These are phyloP conservation scores for Colletotrichum incanum DNA, from an alignment of 2,329 filamentous ascomycete species.

Conservation along the genomic window DNA sequence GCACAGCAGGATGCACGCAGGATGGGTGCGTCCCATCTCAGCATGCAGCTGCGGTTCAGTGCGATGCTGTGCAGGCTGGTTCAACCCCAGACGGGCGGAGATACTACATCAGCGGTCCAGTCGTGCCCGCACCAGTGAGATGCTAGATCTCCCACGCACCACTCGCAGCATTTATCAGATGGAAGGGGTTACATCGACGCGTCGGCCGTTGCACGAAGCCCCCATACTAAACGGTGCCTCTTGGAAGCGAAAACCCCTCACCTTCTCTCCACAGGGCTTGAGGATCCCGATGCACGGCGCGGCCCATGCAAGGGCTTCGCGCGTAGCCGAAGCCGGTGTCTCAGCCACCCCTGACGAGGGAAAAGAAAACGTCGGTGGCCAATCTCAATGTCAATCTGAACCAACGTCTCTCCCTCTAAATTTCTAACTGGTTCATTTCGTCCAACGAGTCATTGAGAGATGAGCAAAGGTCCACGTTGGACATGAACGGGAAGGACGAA, in stretches of 20 bases:
- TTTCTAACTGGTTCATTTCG: background rate
- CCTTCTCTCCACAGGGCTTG: background rate
- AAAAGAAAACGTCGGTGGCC: background rate
- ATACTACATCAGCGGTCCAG: background rate
- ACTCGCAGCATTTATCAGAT: background rate
- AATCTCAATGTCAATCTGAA: conserved; percentile 9
- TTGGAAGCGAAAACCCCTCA: conserved; percentile 11
- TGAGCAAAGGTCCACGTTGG: background rate
- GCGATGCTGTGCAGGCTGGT: conserved; percentile 15
- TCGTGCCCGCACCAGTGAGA: conserved; percentile 21
- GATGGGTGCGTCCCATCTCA: conserved; percentile 31
- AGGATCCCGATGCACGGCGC: background rate
- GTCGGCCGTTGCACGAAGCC: conserved; percentile 23
- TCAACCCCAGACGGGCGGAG: conserved; percentile 24
- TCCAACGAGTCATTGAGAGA: background rate
- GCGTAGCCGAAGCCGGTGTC: conserved; percentile 12
- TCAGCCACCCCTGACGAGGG: background rate
- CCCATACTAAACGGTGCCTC: conserved; percentile 10
- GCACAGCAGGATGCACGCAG: conserved; percentile 21
- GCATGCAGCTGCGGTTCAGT: conserved; percentile 28
- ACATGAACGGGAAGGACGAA: conserved; percentile 18
- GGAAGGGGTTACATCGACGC: background rate
- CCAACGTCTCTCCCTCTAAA: conserved; percentile 10
- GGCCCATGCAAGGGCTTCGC: conserved; percentile 7
- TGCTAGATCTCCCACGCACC: conserved; percentile 22